phyloP scores from a whole-genome alignment of 176 grass and related monocot species.

The Luzula sylvatica region DNA sequence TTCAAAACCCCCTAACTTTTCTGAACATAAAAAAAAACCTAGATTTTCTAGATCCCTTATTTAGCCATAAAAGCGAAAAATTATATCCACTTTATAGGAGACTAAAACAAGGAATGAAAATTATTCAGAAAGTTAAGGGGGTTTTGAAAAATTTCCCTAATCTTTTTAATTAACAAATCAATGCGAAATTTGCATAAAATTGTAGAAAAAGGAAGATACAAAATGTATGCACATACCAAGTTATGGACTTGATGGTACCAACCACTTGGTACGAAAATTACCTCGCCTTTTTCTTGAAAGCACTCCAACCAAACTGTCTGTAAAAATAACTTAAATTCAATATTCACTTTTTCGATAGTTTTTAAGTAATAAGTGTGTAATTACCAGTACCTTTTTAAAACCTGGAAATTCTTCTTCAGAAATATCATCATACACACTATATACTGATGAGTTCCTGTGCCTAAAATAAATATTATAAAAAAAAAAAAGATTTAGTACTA shows the following conservation, averaged over 20 bases:
- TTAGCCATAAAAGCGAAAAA: too few relatives aligned
- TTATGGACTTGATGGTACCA: constrained; percentile 99
- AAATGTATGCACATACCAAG: constrained; percentile 36
- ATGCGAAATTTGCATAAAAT: too few relatives aligned
- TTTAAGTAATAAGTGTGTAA: neutral
- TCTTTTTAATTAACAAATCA: too few relatives aligned
- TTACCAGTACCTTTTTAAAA: constrained; percentile 43
- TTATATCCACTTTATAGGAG: too few relatives aligned
- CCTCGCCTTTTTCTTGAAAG: constrained; percentile 71
- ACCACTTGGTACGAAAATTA: constrained; percentile 96
- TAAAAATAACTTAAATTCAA: constrained; percentile 13
- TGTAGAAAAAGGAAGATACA: neutral
- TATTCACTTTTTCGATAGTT: neutral
- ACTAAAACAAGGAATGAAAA: too few relatives aligned
- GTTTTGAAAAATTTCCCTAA: too few relatives aligned
- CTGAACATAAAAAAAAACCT: too few relatives aligned
- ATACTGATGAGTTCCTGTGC: constrained; percentile 46
- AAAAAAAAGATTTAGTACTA: neutral
- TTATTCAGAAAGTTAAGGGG: too few relatives aligned
- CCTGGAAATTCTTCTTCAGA: constrained; percentile 63
- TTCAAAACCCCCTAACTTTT: too few relatives aligned
- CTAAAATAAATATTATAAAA: constrained; percentile 35
- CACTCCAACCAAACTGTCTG: constrained; percentile 85
- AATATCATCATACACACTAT: constrained; percentile 65
- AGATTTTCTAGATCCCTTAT: too few relatives aligned